Base-by-base conservation (phyloP, 75 land plant species). In the Picea sitchensis region DNA sequence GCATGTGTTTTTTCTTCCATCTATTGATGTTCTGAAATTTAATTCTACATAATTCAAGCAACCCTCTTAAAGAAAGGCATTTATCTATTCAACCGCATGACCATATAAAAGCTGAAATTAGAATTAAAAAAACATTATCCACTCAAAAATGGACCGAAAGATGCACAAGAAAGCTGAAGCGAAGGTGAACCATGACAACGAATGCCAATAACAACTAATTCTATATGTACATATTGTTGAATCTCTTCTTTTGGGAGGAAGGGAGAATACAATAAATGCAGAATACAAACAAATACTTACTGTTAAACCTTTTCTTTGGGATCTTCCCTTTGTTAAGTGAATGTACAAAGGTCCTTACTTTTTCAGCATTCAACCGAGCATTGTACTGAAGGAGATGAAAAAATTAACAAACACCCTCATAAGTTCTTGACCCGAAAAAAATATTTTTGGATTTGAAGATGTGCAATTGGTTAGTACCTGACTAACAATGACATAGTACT, bases 301-400 rank as follows among this genome's bases (percentile, higher is more conserved):
- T 76, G 58, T 96, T 96, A 75, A 96, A 88, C 85, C 85, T 95
- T 83, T 96, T 96, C 84, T 96, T 96, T 61, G 99, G 83, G 77
- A 95, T 88, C 80, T 91, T 91, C 77, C 94, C 93, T 61, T 95
- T 79, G 77, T 95, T 96, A 58, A 96, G 85, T 8, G 91, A 59
- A 72, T 96, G 89, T 5, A 95, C 83, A 64, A 93, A 97, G 61
- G 87, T 85, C 79, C 82, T 95, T 51, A 97, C 88, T 80, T 86
- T 90, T 61, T 95, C 98, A 80, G 96, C 96, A 89, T 91, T 97
- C 18, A 97, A 83, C 14, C 92, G 83, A 76, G 98, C 98, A 57
- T 88, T 90, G 71, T 95, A 95, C 96, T 95, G 94, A 88, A 88
- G 63, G 5, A 68, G 32, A 5, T 9, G 60, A 79, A 76, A 9